Evolutionary conservation across 805 yeast genomes (phyloP).

Genomic region (Yamadazyma insecticola): DNA sequence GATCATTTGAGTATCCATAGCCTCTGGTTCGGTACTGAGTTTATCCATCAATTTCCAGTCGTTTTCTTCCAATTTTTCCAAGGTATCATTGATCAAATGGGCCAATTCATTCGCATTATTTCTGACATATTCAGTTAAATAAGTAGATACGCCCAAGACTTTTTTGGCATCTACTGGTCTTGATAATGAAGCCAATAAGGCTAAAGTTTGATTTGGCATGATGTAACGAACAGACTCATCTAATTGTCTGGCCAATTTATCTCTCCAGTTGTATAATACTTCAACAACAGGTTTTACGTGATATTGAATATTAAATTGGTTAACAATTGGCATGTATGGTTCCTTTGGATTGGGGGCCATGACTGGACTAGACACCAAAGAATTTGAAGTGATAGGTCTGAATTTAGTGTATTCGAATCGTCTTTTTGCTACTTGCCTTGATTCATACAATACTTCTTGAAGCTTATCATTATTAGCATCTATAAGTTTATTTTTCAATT

Average conservation of each 20-base stretch:
- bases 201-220: slow-evolving; percentile 76
- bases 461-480: slow-evolving; percentile 31
- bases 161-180: slow-evolving; percentile 56
- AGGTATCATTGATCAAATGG: slow-evolving; percentile 44
- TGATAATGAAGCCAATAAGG: slow-evolving; percentile 50
- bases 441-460: slow-evolving; percentile 63
- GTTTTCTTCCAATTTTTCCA: slow-evolving; percentile 27
- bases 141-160: slow-evolving; percentile 44
- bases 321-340: slow-evolving; percentile 63
- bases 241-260: slow-evolving; percentile 59
- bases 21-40: slow-evolving; percentile 9
- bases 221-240: slow-evolving; percentile 85
- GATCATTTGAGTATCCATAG: too few species aligned
- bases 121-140: slow-evolving; percentile 53
- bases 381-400: slow-evolving; percentile 36
- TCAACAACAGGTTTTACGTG: slow-evolving; percentile 53
- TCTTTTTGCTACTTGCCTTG: slow-evolving; percentile 74
- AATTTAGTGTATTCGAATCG: slow-evolving; percentile 77
- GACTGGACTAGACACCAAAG: slow-evolving; percentile 44
- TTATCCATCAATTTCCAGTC: slow-evolving; percentile 35
- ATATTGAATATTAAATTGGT: slow-evolving; percentile 59
- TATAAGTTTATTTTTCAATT: slow-evolving; percentile 59
- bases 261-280: slow-evolving; percentile 79
- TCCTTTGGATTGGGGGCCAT: slow-evolving; percentile 44
- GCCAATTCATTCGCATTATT: slow-evolving; percentile 55